These are phyloP conservation scores for Phylloporus scabripes DNA, from an alignment of 768 basidiomycete genomes.

Conservation along the genomic window DNA sequence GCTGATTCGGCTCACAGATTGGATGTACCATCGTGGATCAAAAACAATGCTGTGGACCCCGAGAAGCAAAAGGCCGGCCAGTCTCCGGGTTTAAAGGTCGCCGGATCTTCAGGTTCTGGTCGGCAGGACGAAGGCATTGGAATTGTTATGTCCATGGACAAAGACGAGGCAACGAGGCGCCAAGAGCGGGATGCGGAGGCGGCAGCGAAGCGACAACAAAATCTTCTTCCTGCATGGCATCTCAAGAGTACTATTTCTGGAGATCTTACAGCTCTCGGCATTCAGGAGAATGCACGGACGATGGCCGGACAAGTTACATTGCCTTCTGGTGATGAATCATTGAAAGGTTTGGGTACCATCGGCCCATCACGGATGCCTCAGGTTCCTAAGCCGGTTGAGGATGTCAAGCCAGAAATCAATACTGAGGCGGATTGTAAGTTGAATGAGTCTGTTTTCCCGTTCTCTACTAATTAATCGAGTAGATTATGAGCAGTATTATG, in stretches of 20 bases:
- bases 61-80: constrained; percentile 54
- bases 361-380: constrained; percentile 34
- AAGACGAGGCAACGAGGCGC: constrained; percentile 71
- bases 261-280: constrained; percentile 81
- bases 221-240: constrained; percentile 91
- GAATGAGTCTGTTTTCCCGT: neutral
- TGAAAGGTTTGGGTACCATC: constrained; percentile 61
- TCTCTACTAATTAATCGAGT: neutral
- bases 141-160: constrained; percentile 85
- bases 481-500: constrained; percentile 85
- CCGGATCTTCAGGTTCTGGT: constrained; percentile 56
- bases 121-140: constrained; percentile 72
- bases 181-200: constrained; percentile 75
- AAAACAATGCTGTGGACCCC: constrained; percentile 59
- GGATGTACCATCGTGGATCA: constrained; percentile 80
- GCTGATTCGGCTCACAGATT: constrained; percentile 42
- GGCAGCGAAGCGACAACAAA: constrained; percentile 83
- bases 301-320: constrained; percentile 32
- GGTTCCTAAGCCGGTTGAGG: constrained; percentile 21
- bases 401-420: constrained; percentile 47
- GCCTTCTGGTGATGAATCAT: constrained; percentile 63
- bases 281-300: constrained; percentile 61
- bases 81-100: constrained; percentile 60
- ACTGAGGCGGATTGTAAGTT: constrained; percentile 62
- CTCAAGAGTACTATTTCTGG: constrained; percentile 93